Percentiles rank a stretch among this genome's conserved stretches.
phyloP scores from a whole-genome alignment of 2,329 filamentous ascomycete genomes.

The Microdochium nivale region DNA sequence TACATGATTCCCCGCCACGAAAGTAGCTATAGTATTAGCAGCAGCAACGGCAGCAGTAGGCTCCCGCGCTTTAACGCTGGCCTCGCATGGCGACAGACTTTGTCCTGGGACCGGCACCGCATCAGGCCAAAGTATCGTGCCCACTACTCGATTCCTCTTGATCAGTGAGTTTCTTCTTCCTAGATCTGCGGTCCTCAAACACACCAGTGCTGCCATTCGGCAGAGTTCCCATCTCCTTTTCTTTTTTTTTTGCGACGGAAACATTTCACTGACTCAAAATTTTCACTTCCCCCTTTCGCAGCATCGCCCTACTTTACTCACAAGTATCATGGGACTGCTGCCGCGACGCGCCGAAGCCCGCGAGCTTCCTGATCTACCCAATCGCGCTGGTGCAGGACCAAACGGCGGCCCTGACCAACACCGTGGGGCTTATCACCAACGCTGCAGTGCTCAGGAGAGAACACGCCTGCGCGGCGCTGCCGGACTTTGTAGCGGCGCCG shows the following conservation, averaged over 20 bases:
- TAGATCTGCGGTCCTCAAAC: too few relatives aligned
- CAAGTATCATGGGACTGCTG: background rate
- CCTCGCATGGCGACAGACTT: constrained; percentile 20
- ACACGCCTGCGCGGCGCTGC: constrained; percentile 16
- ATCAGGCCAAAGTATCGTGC: constrained; percentile 20
- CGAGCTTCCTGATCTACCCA: background rate
- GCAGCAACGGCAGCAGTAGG: constrained; percentile 2
- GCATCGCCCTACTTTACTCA: background rate
- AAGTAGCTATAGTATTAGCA: background rate
- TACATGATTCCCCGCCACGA: background rate
- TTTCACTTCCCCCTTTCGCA: background rate
- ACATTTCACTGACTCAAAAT: background rate
- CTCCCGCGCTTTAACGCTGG: constrained; percentile 16
- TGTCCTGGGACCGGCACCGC: constrained; percentile 21
- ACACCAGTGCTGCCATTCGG: too few relatives aligned
- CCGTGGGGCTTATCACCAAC: background rate
- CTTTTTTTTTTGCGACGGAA: too few relatives aligned
- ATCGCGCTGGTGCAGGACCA: background rate
- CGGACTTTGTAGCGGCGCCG: constrained; percentile 14
- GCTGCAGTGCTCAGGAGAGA: background rate
- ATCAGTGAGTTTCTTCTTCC: constrained; percentile 16
- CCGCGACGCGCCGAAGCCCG: background rate
- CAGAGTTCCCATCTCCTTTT: too few relatives aligned
- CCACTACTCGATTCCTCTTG: constrained; percentile 21
- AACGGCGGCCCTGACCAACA: background rate